Evolutionary conservation across 352 stramenopile genomes (phyloP).

Genomic region (Phytophthora niederhauseri): DNA sequence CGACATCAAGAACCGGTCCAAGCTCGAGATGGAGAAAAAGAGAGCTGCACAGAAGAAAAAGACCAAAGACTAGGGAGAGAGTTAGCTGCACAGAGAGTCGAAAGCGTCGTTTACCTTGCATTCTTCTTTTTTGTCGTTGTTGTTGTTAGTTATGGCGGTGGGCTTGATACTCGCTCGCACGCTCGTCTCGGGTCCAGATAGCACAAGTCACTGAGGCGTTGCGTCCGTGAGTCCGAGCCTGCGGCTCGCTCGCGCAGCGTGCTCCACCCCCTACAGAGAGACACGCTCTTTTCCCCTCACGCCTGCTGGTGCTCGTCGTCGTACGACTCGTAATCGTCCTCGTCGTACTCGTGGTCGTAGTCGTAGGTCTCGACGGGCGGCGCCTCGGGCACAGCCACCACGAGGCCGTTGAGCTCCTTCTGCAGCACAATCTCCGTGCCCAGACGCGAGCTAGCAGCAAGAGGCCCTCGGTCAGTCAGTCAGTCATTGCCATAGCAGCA

Average conservation of each 20-base stretch:
- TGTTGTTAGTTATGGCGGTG: slow-evolving; percentile 30
- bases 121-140: slow-evolving; percentile 9
- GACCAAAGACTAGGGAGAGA: slow-evolving; percentile 31
- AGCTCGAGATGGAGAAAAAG: slow-evolving; percentile 71
- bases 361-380: slow-evolving; percentile 83
- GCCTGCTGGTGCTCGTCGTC: slow-evolving; percentile 68
- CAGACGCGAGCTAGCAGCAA: slow-evolving; percentile 67
- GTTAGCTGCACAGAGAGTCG: slow-evolving; percentile 10
- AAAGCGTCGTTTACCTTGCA: slow-evolving; percentile 28
- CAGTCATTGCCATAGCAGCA: not conserved
- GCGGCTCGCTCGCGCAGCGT: slow-evolving; percentile 1
- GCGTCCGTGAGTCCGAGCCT: not conserved
- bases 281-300: slow-evolving; percentile 15
- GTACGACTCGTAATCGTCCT: slow-evolving; percentile 77
- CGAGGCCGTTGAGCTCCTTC: slow-evolving; percentile 87
- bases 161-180: slow-evolving; percentile 10
- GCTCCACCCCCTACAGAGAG: slow-evolving; percentile 3
- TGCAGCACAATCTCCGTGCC: slow-evolving; percentile 88
- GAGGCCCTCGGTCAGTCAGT: not conserved
- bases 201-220: not conserved
- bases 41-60: slow-evolving; percentile 59
- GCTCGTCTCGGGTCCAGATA: not conserved
- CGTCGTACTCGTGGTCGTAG: slow-evolving; percentile 89
- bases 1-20: slow-evolving; percentile 71
- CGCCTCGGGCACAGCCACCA: slow-evolving; percentile 86